Percentiles rank a stretch among this genome's conserved stretches.
These are phyloP conservation scores for Botryobasidium botryosum DNA, from an alignment of 768 basidiomycete genomes.

Conservation along the genomic window DNA sequence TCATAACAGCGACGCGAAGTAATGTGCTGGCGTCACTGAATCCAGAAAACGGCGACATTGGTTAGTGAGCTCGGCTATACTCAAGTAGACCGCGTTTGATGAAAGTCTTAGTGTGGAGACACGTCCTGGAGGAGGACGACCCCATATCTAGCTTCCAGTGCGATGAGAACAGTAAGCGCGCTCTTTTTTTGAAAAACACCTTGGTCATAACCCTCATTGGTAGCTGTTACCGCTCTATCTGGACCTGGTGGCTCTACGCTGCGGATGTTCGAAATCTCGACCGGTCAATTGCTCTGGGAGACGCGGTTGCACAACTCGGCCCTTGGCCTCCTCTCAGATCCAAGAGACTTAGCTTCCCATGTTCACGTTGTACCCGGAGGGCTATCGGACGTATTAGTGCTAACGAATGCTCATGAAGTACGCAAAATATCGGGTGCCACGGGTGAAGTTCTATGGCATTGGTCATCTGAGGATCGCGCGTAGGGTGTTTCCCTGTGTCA, in stretches of 20 bases:
- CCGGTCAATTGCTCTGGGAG: conserved; percentile 53
- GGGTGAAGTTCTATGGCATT: conserved; percentile 49
- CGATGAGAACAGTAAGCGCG: conserved; percentile 36
- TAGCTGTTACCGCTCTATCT: conserved; percentile 58
- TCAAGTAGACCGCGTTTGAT: not conserved
- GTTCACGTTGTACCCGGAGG: conserved; percentile 28
- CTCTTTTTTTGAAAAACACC: not conserved
- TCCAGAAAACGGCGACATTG: conserved; percentile 47
- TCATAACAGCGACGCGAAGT: conserved; percentile 48
- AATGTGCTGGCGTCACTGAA: conserved; percentile 69
- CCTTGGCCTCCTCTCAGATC: conserved; percentile 31
- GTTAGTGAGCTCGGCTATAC: conserved; percentile 27
- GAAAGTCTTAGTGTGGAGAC: conserved; percentile 52
- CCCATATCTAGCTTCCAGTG: conserved; percentile 45
- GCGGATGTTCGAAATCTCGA: conserved; percentile 44
- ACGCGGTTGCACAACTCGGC: conserved; percentile 34
- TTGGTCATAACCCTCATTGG: not conserved
- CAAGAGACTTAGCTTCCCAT: conserved; percentile 37
- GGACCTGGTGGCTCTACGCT: conserved; percentile 54
- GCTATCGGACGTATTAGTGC: conserved; percentile 26
- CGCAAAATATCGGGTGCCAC: conserved; percentile 30
- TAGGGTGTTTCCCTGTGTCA: conserved; percentile 21
- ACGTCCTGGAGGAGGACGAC: conserved; percentile 55
- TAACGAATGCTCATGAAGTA: conserved; percentile 46
- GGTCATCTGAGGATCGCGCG: conserved; percentile 54